Evolutionary conservation across 2,329 filamentous ascomycete genomes (phyloP).

Genomic region (Volutella citrinella): DNA sequence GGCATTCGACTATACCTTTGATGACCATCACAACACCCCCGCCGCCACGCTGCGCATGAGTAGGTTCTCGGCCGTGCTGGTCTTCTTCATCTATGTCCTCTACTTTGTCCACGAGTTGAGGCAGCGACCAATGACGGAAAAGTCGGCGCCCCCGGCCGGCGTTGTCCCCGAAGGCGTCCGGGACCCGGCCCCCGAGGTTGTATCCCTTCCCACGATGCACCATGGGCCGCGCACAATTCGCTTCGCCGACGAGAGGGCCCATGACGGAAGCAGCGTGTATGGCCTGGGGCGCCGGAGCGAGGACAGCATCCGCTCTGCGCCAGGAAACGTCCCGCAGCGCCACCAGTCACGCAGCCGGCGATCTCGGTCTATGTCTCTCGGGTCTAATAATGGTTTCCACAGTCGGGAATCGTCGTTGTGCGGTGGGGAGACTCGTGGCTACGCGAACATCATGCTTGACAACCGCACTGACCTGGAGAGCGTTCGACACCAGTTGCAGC

Average conservation of each 20-base stretch:
- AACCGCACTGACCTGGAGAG: conserved; percentile 2
- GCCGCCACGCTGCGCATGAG: conserved; percentile 67
- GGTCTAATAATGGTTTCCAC: conserved; percentile 16
- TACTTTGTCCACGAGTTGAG: conserved; percentile 78
- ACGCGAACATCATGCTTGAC: not conserved
- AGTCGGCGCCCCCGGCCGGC: conserved; percentile 66
- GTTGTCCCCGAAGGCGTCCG: conserved; percentile 52
- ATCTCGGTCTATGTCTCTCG: conserved; percentile 25
- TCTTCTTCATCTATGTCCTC: conserved; percentile 67
- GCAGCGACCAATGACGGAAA: conserved; percentile 61
- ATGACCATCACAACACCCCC: conserved; percentile 53
- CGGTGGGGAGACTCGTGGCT: conserved; percentile 1
- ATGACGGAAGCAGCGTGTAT: not conserved
- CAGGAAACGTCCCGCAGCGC: conserved; percentile 17
- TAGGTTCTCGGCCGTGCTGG: conserved; percentile 72
- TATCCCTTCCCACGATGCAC: conserved; percentile 4
- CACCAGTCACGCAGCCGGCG: conserved; percentile 17
- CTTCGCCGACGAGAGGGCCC: conserved; percentile 25
- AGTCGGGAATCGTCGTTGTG: conserved; percentile 20
- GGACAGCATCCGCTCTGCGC: conserved; percentile 4
- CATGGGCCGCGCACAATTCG: conserved; percentile 25
- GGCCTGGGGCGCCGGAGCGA: conserved; percentile 2
- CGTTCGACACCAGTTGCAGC: not conserved
- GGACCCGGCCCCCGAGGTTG: conserved; percentile 3
- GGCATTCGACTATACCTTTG: conserved; percentile 50